Conservation (phyloP, 2,329 filamentous ascomycete genomes). For the Claviceps lovelessii region DNA sequence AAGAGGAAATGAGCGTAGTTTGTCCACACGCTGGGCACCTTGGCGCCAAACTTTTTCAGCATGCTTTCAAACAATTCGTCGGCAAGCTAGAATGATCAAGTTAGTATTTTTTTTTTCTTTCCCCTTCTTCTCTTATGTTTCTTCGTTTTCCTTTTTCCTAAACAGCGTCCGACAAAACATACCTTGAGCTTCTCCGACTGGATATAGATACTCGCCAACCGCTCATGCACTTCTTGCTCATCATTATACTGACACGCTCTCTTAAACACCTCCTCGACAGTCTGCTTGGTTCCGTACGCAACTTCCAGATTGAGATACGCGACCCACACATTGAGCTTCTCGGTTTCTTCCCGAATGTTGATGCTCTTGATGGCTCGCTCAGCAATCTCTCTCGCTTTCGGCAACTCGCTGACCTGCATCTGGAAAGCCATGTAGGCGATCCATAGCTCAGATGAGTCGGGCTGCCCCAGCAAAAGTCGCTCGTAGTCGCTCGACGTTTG, state of each 20-base stretch:
- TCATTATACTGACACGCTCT: conserved; percentile 91
- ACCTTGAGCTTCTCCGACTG: conserved; percentile 74
- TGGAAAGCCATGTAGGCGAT: conserved; percentile 99
- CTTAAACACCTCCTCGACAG: conserved; percentile 74
- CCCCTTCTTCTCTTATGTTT: too few species aligned
- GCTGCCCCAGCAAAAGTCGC: conserved; percentile 77
- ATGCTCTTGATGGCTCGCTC: conserved; percentile 86
- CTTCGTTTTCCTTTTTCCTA: too few species aligned
- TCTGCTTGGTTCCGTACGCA: conserved; percentile 71
- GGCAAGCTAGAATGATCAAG: conserved; percentile 49
- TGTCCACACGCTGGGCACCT: conserved; percentile 68
- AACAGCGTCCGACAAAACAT: conserved; percentile 22
- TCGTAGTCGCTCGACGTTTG: conserved; percentile 89
- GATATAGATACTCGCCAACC: conserved; percentile 87
- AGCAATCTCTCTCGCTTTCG: conserved; percentile 76
- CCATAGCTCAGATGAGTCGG: conserved; percentile 88
- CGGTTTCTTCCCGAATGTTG: conserved; percentile 75
- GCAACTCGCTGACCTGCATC: conserved; percentile 76
- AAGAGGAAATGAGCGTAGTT: conserved; percentile 94
- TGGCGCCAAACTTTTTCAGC: conserved; percentile 77
- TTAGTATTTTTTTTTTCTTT: background rate
- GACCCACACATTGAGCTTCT: conserved; percentile 93
- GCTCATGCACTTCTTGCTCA: conserved; percentile 74
- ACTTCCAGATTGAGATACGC: conserved; percentile 90
- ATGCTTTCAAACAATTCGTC: conserved; percentile 77